These are phyloP conservation scores for Mortierella polycephala DNA, from an alignment of 371 early-diverging fungal species.

Conservation along the genomic window DNA sequence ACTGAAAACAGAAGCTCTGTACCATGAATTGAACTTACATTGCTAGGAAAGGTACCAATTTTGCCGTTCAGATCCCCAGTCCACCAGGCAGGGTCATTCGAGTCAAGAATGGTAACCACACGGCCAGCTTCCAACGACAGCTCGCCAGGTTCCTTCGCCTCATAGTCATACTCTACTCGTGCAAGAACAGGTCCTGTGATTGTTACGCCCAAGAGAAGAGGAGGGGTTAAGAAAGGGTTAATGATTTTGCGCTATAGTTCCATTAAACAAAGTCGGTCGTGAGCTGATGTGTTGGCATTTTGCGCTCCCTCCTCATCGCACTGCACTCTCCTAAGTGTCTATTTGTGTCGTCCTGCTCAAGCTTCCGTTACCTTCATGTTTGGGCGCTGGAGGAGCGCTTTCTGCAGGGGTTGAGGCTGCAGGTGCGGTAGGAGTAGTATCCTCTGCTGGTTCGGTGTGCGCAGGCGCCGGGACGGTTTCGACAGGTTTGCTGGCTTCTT, in stretches of 20 bases:
- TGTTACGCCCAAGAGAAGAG: background rate
- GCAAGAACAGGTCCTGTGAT: constrained; percentile 61
- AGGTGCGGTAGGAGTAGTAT: constrained; percentile 16
- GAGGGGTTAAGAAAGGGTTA: background rate
- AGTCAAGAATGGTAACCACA: constrained; percentile 71
- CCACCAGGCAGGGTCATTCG: constrained; percentile 76
- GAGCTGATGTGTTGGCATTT: too few species aligned
- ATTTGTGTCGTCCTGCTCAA: too few species aligned
- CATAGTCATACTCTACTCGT: constrained; percentile 75
- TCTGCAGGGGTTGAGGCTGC: constrained; percentile 19
- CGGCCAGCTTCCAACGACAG: constrained; percentile 73
- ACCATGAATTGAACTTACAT: constrained; percentile 51
- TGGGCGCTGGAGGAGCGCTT: constrained; percentile 21
- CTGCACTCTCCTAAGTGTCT: too few species aligned
- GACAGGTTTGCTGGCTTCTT: constrained; percentile 4
- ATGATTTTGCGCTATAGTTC: too few species aligned
- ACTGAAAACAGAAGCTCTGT: background rate
- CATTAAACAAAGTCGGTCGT: too few species aligned
- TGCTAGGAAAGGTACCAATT: constrained; percentile 74
- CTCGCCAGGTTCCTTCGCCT: constrained; percentile 74
- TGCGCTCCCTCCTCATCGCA: too few species aligned
- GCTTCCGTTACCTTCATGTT: constrained; percentile 31
- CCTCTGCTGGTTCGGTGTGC: constrained; percentile 6
- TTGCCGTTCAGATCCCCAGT: constrained; percentile 76
- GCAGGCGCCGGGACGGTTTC: constrained; percentile 5